Percentiles rank a stretch among this genome's conserved stretches.
Conservation (phyloP, 805 yeast species). For the Candida xiaguanensis region DNA sequence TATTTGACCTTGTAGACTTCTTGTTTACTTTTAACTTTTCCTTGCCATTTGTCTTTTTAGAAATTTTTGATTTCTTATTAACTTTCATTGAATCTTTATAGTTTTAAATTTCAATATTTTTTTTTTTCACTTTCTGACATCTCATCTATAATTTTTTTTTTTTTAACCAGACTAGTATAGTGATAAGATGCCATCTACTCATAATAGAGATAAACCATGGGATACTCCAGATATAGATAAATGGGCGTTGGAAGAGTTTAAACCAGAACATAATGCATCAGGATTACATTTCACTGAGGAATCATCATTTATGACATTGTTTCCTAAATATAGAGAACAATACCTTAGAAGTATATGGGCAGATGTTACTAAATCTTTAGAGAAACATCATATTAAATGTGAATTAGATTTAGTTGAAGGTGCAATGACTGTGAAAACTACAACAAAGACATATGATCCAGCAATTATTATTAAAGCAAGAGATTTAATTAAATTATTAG, state of each 20-base stretch:
- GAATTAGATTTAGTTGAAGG: constrained; percentile 91
- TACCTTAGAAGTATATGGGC: constrained; percentile 90
- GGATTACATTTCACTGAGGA: constrained; percentile 94
- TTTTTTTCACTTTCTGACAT: not conserved
- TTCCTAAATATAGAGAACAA: constrained; percentile 94
- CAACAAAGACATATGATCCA: constrained; percentile 94
- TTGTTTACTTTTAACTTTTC: constrained; percentile 16
- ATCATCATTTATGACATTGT: constrained; percentile 88
- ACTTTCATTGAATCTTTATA: not conserved
- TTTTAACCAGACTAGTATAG: not conserved
- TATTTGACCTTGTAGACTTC: constrained; percentile 29
- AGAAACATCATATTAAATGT: constrained; percentile 73
- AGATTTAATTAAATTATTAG: constrained; percentile 87
- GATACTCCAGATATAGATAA: constrained; percentile 93
- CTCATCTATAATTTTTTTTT: constrained; percentile 1
- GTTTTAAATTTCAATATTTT: not conserved
- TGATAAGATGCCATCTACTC: constrained; percentile 76
- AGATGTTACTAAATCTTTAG: constrained; percentile 80
- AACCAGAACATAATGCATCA: constrained; percentile 80
- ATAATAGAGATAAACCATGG: constrained; percentile 96
- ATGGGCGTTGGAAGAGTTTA: constrained; percentile 87
- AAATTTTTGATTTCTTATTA: constrained; percentile 1
- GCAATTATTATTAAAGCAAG: constrained; percentile 91
- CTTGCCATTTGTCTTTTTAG: constrained; percentile 8
- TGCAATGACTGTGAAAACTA: constrained; percentile 94